Conservation (phyloP, 1,139 yeast genomes). For the Geotrichum europaeum region DNA sequence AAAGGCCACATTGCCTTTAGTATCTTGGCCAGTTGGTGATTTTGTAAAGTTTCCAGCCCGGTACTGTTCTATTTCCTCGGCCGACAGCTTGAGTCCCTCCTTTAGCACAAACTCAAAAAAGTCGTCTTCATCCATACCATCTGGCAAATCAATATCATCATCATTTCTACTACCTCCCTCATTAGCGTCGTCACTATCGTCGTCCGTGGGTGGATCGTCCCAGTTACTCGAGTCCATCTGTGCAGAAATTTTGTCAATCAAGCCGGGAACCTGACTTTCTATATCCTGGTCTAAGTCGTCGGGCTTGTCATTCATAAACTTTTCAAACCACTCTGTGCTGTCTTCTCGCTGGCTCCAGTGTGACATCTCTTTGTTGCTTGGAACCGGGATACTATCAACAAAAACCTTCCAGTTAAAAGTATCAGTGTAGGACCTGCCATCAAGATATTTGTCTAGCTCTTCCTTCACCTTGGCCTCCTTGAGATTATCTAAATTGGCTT, state of each 20-base stretch:
- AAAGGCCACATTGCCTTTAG: not conserved
- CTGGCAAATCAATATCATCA: conserved; percentile 15
- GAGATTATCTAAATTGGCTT: conserved; percentile 3
- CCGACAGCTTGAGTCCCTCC: conserved; percentile 44
- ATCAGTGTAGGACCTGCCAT: conserved; percentile 13
- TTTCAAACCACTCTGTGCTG: not conserved
- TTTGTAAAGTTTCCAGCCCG: conserved; percentile 23
- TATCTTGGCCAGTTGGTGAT: not conserved
- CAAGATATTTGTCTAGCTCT: conserved; percentile 1
- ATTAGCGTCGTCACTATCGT: conserved; percentile 28
- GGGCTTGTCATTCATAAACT: not conserved
- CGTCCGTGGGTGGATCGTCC: conserved; percentile 21
- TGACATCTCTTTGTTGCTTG: not conserved
- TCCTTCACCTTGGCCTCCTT: not conserved
- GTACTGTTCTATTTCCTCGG: conserved; percentile 37
- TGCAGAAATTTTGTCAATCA: conserved; percentile 24
- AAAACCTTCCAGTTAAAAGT: conserved; percentile 6
- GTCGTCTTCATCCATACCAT: conserved; percentile 54
- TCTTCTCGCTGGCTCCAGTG: not conserved
- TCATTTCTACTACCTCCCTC: conserved; percentile 25
- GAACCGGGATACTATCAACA: not conserved
- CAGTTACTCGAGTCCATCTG: not conserved
- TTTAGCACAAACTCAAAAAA: conserved; percentile 53
- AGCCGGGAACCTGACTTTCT: conserved; percentile 20
- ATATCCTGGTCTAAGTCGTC: conserved; percentile 17